Evolutionary conservation across 140 eudicot species (phyloP).

Genomic region (Oenanthe javanica): DNA sequence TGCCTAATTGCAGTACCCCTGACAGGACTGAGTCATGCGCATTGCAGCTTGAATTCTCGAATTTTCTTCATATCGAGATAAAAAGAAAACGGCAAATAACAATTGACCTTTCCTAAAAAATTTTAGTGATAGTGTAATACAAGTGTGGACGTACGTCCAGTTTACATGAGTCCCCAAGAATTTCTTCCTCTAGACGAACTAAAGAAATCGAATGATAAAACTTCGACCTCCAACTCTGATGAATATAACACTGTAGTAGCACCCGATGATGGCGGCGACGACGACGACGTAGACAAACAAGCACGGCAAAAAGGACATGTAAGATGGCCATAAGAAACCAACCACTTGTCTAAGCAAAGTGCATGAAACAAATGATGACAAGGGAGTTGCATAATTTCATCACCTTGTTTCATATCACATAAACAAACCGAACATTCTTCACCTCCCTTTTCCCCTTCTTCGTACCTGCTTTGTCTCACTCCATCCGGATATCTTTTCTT

Average conservation of each 20-base stretch:
- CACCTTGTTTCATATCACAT: not conserved
- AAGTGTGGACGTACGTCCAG: too few species aligned
- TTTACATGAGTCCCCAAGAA: constrained; percentile 1
- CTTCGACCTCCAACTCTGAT: not conserved
- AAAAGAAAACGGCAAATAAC: too few species aligned
- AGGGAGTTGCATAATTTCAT: not conserved
- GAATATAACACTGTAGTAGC: not conserved
- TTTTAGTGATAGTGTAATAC: too few species aligned
- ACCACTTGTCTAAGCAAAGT: not conserved
- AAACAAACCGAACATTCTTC: constrained; percentile 9
- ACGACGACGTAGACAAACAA: not conserved
- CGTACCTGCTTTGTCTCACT: not conserved
- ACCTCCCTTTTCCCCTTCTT: not conserved
- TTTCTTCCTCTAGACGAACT: not conserved
- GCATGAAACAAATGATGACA: constrained; percentile 1
- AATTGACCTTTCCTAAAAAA: too few species aligned
- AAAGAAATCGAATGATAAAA: not conserved
- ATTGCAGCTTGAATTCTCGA: too few species aligned
- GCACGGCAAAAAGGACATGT: constrained; percentile 7
- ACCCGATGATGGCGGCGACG: not conserved
- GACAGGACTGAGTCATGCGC: too few species aligned
- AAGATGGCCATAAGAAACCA: not conserved
- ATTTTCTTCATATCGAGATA: too few species aligned
- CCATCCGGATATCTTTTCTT: not conserved
- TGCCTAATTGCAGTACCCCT: too few species aligned